Evolutionary conservation across 495 filamentous ascomycete species (phyloP).

Genomic region (Neurospora tetraspora): DNA sequence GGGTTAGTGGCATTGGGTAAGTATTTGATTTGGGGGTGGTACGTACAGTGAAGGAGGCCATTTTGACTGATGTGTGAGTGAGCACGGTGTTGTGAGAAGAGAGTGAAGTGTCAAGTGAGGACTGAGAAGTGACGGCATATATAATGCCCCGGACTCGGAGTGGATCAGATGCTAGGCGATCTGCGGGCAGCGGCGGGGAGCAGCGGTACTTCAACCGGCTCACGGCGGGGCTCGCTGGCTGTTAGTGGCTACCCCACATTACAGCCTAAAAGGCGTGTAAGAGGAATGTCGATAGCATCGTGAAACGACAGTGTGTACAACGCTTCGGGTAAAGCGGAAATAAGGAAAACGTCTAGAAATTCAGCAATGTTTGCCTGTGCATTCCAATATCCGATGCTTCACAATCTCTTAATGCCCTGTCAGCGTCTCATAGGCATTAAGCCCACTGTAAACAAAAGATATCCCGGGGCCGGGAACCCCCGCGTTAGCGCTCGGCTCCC

Average conservation of each 20-base stretch:
- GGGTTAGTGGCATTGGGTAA: neutral
- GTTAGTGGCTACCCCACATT: neutral
- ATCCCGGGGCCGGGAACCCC: neutral
- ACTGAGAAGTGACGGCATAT: neutral
- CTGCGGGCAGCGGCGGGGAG: neutral
- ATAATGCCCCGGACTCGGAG: neutral
- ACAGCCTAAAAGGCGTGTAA: neutral
- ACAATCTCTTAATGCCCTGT: too few relatives aligned
- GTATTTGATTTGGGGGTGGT: neutral
- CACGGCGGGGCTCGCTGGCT: neutral
- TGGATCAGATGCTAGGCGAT: neutral
- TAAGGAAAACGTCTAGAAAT: neutral
- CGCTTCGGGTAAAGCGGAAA: neutral
- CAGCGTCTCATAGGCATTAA: neutral
- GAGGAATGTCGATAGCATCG: neutral
- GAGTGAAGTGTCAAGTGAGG: neutral
- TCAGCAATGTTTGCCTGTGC: too few relatives aligned
- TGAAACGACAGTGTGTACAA: neutral
- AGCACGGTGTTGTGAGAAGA: neutral
- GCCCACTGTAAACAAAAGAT: neutral
- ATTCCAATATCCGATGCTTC: too few relatives aligned
- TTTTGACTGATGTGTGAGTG: neutral
- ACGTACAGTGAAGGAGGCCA: constrained; percentile 27
- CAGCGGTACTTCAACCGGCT: neutral
- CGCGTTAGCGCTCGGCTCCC: neutral